Conservation (phyloP, 2,329 filamentous ascomycete genomes). For the Karstenula rhodostoma region DNA sequence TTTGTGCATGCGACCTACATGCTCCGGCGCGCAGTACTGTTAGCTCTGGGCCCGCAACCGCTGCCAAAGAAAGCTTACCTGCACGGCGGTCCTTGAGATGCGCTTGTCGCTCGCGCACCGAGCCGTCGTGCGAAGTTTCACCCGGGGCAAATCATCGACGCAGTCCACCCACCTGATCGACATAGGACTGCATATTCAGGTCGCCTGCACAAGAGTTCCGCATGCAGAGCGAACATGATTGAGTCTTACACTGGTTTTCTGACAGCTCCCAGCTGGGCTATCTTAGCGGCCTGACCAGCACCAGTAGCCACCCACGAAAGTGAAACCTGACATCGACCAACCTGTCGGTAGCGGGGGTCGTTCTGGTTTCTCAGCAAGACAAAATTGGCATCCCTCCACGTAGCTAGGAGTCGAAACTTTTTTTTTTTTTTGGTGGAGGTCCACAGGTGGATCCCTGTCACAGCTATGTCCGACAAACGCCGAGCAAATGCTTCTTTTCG, state of each 20-base stretch:
- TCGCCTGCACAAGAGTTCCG: not conserved
- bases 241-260: conserved; percentile 6
- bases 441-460: no score
- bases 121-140: not conserved
- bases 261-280: conserved; percentile 2
- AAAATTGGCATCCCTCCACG: not conserved
- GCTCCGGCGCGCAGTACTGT: not conserved
- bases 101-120: not conserved
- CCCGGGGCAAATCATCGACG: not conserved
- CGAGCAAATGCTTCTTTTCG: conserved; percentile 2
- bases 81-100: not conserved
- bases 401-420: not conserved
- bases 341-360: not conserved
- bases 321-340: conserved; percentile 1
- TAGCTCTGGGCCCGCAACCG: conserved; percentile 3
- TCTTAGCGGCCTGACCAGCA: not conserved
- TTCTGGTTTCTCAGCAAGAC: not conserved
- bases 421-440: not conserved
- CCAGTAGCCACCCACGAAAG: not conserved
- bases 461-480: conserved; percentile 1
- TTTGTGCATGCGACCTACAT: not conserved
- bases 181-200: not conserved
- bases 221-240: not conserved
- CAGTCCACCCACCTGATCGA: not conserved
- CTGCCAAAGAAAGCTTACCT: conserved; percentile 12